These are phyloP conservation scores for Phytophthora brassicae DNA, from an alignment of 352 stramenopile genomes.

Conservation along the genomic window DNA sequence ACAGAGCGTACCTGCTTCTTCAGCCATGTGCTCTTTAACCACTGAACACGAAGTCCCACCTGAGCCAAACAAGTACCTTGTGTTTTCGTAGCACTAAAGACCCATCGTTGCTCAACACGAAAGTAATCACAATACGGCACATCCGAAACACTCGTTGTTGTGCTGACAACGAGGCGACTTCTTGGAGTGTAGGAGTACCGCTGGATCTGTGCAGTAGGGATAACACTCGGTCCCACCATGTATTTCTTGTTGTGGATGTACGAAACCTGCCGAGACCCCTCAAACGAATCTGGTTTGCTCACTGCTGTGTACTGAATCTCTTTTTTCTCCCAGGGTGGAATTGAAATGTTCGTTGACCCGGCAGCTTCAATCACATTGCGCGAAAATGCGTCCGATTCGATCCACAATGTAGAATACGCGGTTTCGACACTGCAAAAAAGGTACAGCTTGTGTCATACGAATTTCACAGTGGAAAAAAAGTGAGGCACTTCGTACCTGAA, in stretches of 20 bases:
- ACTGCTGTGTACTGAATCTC: slow-evolving; percentile 56
- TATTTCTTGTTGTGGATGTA: slow-evolving; percentile 90
- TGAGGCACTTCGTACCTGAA: slow-evolving; percentile 56
- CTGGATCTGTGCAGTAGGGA: slow-evolving; percentile 75
- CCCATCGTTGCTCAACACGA: slow-evolving; percentile 82
- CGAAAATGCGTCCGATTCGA: slow-evolving; percentile 58
- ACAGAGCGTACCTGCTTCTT: slow-evolving; percentile 76
- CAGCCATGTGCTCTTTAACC: slow-evolving; percentile 84
- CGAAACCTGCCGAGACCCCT: slow-evolving; percentile 51
- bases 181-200: slow-evolving; percentile 53
- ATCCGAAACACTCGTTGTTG: slow-evolving; percentile 72
- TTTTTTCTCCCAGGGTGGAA: slow-evolving; percentile 53
- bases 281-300: slow-evolving; percentile 57
- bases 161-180: slow-evolving; percentile 64
- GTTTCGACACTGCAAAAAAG: slow-evolving; percentile 55
- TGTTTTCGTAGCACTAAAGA: slow-evolving; percentile 65
- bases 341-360: slow-evolving; percentile 60
- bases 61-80: slow-evolving; percentile 45
- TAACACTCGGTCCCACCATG: slow-evolving; percentile 78
- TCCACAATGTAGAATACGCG: slow-evolving; percentile 60
- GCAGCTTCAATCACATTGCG: slow-evolving; percentile 42
- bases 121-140: slow-evolving; percentile 89
- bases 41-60: slow-evolving; percentile 74
- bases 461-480: neutral
- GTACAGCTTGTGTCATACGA: neutral